Percentiles rank a stretch among this genome's conserved stretches.
Conservation (phyloP, 192 early-diverging fungal species). For the Nowakowskiella sp. region DNA sequence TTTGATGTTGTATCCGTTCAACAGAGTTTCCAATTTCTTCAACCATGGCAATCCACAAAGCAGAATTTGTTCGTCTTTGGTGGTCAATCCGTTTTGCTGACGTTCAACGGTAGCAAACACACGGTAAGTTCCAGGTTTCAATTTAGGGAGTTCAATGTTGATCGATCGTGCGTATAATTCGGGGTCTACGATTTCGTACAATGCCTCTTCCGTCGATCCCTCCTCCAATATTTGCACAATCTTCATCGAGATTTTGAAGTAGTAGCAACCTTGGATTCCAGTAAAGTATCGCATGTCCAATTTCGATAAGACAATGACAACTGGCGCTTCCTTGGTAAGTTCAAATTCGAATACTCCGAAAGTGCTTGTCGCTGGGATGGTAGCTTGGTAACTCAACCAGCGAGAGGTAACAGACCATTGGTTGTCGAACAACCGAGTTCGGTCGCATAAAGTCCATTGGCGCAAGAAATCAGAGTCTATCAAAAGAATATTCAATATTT, state of each 20-base stretch:
- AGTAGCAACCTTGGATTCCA: conserved; percentile 7
- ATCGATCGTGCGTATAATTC: neutral
- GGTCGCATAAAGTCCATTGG: conserved; percentile 13
- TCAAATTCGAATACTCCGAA: conserved; percentile 8
- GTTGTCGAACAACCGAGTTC: conserved; percentile 17
- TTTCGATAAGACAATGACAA: conserved; percentile 15
- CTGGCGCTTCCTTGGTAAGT: neutral
- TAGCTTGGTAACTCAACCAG: conserved; percentile 11
- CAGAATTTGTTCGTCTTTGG: no score
- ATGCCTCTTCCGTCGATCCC: neutral
- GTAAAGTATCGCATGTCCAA: conserved; percentile 19
- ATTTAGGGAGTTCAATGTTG: neutral
- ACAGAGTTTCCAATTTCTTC: no score
- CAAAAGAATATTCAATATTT: conserved; percentile 6
- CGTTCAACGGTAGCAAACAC: no score
- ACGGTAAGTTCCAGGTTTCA: neutral
- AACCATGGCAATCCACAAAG: no score
- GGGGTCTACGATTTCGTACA: neutral
- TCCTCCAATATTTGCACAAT: neutral
- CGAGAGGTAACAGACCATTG: conserved; percentile 12
- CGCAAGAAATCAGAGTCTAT: conserved; percentile 20
- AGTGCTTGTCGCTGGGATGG: conserved; percentile 5
- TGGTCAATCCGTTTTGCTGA: no score
- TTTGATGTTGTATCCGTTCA: no score
- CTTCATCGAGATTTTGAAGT: conserved; percentile 2